Base-by-base conservation (phyloP, 768 basidiomycete genomes). In the Cystobasidium ongulense region DNA sequence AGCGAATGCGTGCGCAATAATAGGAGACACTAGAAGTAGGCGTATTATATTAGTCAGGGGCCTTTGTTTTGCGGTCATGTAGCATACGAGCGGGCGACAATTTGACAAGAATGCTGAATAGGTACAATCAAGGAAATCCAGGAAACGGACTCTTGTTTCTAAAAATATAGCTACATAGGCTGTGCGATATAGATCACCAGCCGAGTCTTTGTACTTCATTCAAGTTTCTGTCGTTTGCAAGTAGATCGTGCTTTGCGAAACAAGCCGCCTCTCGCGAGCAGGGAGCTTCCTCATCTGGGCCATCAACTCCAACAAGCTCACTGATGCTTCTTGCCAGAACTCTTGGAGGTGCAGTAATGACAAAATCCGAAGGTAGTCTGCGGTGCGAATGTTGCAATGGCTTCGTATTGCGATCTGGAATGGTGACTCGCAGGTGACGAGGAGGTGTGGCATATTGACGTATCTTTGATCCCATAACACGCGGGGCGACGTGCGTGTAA, bases 281-380 rank as follows among this genome's bases (percentile, higher is more conserved):
- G 35, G 63, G 21, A 35, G 33, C 33, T 33, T 5, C 15, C 25
- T 27, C 25, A 13, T 39, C 18, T 11, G 5, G 5, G 17, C 29
- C 57, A 7, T 7, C 25, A 7, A 15, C 65, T 41, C 65, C 68
- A 17, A 71, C 68, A 15, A 71, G 68, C 43, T 71, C 68, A 31
- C 29, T 57, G 2, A 71, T 52, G 29, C 68, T 71, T n/a, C 68
- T 29, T 29, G 68, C 68, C 3, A 67, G 41, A 7, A 67, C 35
- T 52, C 38, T 29, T 46, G 65, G 65, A 8, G 31, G 39, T 50
- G 43, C 41, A n/a, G 31, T 67, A 29, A 64, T 59, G 2, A 29
- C 33, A 13, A 11, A 11, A 4, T 35, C 33, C 23, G 57, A 59
- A 2, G 57, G 57, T 31, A 59, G 25, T 21, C 57, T 27, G 33